Percentiles rank a stretch among this genome's conserved stretches.
phyloP scores from a whole-genome alignment of 2,329 filamentous ascomycete genomes.

The Calonectria henricotiae region DNA sequence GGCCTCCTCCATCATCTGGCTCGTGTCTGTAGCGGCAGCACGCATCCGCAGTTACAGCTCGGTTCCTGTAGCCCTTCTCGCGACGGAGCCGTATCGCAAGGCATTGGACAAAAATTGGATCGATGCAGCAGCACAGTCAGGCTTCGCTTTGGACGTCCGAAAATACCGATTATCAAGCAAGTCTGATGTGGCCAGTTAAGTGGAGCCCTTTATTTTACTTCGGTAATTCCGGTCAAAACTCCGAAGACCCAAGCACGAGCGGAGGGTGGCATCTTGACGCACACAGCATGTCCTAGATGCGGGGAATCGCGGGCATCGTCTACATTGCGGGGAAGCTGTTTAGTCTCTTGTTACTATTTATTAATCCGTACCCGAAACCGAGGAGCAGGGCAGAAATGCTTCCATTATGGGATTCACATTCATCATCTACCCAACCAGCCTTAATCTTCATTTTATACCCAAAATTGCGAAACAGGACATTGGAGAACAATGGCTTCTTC shows the following conservation, averaged over 20 bases:
- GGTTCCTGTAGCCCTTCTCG: background rate
- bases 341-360: background rate
- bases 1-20: slow-evolving; percentile 23
- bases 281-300: background rate
- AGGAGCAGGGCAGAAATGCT: background rate
- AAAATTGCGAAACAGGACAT: background rate
- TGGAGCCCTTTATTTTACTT: background rate
- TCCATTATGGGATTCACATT: background rate
- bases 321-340: slow-evolving; percentile 7
- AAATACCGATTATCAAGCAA: background rate
- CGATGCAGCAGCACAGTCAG: background rate
- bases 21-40: background rate
- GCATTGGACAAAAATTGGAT: background rate
- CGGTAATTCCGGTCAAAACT: slow-evolving; percentile 10
- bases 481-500: background rate
- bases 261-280: background rate
- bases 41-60: background rate
- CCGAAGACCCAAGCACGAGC: background rate
- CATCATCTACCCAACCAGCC: no score
- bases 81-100: background rate
- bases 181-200: background rate
- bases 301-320: slow-evolving; percentile 5
- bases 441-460: no score
- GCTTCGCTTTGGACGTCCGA: background rate
- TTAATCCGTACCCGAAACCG: background rate